Conservation (phyloP, 208 protist species). For the Trypanosoma cruzi region DNA sequence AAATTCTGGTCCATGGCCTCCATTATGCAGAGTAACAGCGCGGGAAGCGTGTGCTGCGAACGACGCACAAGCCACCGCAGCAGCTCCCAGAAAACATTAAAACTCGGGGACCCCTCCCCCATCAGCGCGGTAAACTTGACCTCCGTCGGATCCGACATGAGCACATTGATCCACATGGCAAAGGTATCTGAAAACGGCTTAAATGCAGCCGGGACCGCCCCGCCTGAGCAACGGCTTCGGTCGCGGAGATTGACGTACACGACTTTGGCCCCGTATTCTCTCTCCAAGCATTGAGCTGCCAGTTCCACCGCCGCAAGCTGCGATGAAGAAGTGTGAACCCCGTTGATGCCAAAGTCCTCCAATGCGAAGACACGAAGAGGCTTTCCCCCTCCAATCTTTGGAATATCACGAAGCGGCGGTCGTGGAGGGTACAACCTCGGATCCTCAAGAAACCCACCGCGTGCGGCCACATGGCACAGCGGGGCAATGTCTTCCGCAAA, state of each 20-base stretch:
- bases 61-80: constrained; percentile 60
- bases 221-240: constrained; percentile 56
- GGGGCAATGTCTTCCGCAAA: constrained; percentile 87
- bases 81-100: constrained; percentile 37
- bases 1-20: constrained; percentile 52
- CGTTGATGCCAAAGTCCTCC: constrained; percentile 71
- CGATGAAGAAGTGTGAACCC: constrained; percentile 47
- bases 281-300: constrained; percentile 54
- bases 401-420: constrained; percentile 52
- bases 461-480: constrained; percentile 66
- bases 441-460: constrained; percentile 79
- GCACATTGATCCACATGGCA: constrained; percentile 63
- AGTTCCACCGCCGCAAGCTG: constrained; percentile 63
- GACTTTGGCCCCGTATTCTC: constrained; percentile 62
- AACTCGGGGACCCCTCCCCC: constrained; percentile 40
- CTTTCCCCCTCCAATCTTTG: constrained; percentile 26
- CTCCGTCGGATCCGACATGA: constrained; percentile 68
- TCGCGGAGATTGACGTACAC: constrained; percentile 75
- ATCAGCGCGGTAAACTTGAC: constrained; percentile 65
- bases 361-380: constrained; percentile 75
- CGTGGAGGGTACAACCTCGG: constrained; percentile 60
- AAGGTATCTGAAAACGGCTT: constrained; percentile 59
- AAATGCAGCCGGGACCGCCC: constrained; percentile 54
- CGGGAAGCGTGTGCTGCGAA: constrained; percentile 75
- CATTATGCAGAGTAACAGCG: constrained; percentile 69